Evolutionary conservation across 176 grass and related monocot genomes (phyloP).

Genomic region (Musa itinerans): DNA sequence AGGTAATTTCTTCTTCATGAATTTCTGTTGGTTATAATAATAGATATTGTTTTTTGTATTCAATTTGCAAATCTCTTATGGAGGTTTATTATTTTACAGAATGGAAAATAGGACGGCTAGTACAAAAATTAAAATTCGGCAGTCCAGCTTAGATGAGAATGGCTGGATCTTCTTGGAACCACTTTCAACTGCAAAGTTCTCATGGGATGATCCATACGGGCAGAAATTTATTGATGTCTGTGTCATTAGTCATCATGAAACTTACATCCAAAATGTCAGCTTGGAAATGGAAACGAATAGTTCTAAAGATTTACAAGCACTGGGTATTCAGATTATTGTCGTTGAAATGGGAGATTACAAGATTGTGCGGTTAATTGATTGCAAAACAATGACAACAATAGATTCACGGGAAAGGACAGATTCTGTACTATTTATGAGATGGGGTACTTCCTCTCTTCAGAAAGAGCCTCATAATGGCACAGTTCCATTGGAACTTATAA

Average conservation of each 20-base stretch:
- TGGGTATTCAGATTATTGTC: constrained; percentile 47
- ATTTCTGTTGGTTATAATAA: background rate
- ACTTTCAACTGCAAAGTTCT: constrained; percentile 68
- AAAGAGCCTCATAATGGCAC: constrained; percentile 30
- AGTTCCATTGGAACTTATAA: constrained; percentile 71
- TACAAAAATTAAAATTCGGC: constrained; percentile 38
- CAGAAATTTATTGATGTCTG: constrained; percentile 57
- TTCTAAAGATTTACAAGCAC: constrained; percentile 41
- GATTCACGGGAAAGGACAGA: constrained; percentile 16
- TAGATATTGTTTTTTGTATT: background rate
- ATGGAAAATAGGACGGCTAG: constrained; percentile 57
- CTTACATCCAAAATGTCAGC: constrained; percentile 42
- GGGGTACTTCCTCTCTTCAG: constrained; percentile 16
- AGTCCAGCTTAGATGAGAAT: constrained; percentile 57
- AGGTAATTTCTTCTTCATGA: constrained; percentile 43
- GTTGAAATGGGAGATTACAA: constrained; percentile 54
- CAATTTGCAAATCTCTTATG: constrained; percentile 10
- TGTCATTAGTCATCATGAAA: constrained; percentile 37
- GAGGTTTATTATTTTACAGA: constrained; percentile 38
- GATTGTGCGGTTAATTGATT: constrained; percentile 58
- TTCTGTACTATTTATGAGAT: constrained; percentile 31
- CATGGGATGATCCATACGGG: constrained; percentile 79
- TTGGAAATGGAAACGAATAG: constrained; percentile 46
- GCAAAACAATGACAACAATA: constrained; percentile 28
- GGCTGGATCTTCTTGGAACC: constrained; percentile 66